Evolutionary conservation across 768 basidiomycete species (phyloP).

Genomic region (Cyclocybe aegerita): DNA sequence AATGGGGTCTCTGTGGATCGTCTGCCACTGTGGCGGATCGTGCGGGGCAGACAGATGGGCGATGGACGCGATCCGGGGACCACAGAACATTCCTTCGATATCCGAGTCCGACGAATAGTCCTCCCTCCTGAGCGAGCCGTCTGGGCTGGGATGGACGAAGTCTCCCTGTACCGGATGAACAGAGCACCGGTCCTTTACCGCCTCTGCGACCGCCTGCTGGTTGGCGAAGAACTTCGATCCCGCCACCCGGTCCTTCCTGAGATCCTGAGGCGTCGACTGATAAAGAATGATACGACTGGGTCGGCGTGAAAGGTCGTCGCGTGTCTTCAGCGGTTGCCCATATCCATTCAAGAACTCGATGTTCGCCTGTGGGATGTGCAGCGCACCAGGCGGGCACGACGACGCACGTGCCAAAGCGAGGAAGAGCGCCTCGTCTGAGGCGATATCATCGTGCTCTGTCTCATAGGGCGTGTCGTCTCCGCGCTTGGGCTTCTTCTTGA

Average conservation of each 20-base stretch:
- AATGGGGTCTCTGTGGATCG: not conserved
- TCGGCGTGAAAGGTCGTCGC: slow-evolving; percentile 21
- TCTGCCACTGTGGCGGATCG: not conserved
- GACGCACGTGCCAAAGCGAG: slow-evolving; percentile 2
- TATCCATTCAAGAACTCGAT: slow-evolving; percentile 4
- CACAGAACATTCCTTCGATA: not conserved
- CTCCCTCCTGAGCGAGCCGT: not conserved
- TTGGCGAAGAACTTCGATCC: slow-evolving; percentile 1
- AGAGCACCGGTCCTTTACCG: too few relatives aligned
- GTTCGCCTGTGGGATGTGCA: slow-evolving; percentile 8
- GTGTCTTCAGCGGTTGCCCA: slow-evolving; percentile 13
- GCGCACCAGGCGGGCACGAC: slow-evolving; percentile 15
- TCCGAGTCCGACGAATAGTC: not conserved
- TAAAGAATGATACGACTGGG: slow-evolving; percentile 17
- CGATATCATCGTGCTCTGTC: not conserved
- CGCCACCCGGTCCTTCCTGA: not conserved
- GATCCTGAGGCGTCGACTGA: slow-evolving; percentile 8
- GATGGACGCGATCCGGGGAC: not conserved
- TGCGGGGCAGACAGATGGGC: not conserved
- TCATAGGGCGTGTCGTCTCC: slow-evolving; percentile 5
- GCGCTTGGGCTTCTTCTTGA: slow-evolving; percentile 8
- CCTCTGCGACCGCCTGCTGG: not conserved
- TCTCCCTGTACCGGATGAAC: not conserved
- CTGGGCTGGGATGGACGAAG: not conserved
- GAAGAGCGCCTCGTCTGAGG: not conserved